Percentiles rank a stretch among this genome's conserved stretches.
phyloP scores from a whole-genome alignment of 208 protist genomes.

The Trichomonas vaginalis region DNA sequence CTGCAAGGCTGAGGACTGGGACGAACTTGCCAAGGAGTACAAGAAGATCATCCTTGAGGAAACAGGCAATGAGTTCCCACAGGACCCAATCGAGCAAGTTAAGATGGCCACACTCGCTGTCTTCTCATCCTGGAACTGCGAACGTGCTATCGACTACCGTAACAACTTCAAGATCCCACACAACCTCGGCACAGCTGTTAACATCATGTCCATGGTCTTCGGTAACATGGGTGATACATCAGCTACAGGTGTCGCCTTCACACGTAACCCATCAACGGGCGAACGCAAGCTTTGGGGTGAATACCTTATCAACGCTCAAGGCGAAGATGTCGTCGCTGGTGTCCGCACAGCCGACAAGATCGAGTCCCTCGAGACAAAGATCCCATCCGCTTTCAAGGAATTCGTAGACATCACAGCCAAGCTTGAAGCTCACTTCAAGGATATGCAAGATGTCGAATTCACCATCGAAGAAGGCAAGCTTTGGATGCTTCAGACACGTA shows the following conservation, averaged over 20 bases:
- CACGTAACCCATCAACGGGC: neutral
- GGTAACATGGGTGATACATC: constrained; percentile 2
- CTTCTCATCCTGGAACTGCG: neutral
- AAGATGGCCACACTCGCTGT: neutral
- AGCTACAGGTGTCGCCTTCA: neutral
- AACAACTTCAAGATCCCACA: neutral
- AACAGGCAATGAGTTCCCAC: neutral
- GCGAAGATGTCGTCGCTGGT: neutral
- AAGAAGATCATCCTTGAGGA: neutral
- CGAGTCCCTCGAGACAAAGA: neutral
- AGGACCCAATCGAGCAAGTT: neutral
- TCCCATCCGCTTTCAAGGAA: neutral
- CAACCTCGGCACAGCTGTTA: neutral
- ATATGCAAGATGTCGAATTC: neutral
- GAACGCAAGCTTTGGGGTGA: neutral
- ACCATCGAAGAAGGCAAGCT: neutral
- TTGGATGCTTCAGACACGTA: neutral
- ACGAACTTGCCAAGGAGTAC: neutral
- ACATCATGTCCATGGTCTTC: constrained; percentile 1
- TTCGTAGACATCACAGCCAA: neutral
- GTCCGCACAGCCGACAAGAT: neutral
- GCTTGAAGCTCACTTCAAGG: neutral
- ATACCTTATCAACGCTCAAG: neutral
- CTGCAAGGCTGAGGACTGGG: neutral
- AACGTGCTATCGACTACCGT: neutral